Base-by-base conservation (phyloP, 2,329 filamentous ascomycete genomes). In the Fusarium sambucinum region DNA sequence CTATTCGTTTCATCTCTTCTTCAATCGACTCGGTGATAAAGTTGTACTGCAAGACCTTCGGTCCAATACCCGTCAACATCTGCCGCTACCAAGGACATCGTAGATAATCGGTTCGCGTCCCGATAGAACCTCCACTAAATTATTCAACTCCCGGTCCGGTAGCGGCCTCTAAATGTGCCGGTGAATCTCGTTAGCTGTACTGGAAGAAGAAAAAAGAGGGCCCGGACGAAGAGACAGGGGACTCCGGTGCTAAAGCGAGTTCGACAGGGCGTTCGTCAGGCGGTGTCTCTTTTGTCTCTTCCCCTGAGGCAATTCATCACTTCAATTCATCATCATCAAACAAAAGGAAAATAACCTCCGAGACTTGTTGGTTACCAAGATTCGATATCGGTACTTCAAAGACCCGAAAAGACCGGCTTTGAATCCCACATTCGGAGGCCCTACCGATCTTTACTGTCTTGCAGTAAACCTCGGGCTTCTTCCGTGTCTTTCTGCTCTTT, bases 171-270 rank as follows among this genome's bases (percentile, higher is more conserved):
- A 32, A 41, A 44, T 27, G 25, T 14, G 46, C 27, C 53, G 54
- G 55, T 48, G 38, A 50, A 41, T 23, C 48, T 67, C 64, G 46
- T 41, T 64, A 23, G 23, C 37, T 42, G 60, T 53, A 13, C 66
- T 62, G 52, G 44, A 69, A 46, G 40, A 37, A 55, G 47, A 27
- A 69, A 69, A 69, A 69, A 69, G 67, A 65, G 66, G 66, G 50
- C 35, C 35, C 35, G 12, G 56, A 52, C 63, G 17, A 40, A 42
- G 29, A 19, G 51, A 66, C 66, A 68, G 51, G 66, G 64, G 47
- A 42, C 19, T 53, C 41, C 38, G 46, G 41, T 51, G 61, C 61
- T 69, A 69, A 56, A 69, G 53, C 32, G 14, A 37, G 66, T 27
- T 52, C 38, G 41, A 58, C 66, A 66, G 48, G 48, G 56, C 29